Percentiles rank a stretch among this genome's conserved stretches.
Evolutionary conservation across 2,329 filamentous ascomycete genomes (phyloP).

Genomic region (Rutstroemia sp.): DNA sequence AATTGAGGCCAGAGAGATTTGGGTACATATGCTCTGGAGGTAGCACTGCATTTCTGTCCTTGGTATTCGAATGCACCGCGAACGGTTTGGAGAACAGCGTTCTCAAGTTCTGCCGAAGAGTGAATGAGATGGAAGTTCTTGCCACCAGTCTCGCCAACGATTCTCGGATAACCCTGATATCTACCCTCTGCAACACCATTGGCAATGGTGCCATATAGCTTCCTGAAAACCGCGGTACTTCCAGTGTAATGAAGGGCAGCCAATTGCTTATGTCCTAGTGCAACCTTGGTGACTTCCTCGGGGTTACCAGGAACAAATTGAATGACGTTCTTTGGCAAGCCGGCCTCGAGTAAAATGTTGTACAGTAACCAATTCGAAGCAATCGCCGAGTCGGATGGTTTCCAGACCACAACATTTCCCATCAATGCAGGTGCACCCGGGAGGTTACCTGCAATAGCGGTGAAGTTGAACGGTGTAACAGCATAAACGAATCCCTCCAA

Average conservation of each 20-base stretch:
- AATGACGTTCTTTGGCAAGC: slow-evolving; percentile 79
- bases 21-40: slow-evolving; percentile 71
- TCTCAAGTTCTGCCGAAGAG: slow-evolving; percentile 66
- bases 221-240: slow-evolving; percentile 84
- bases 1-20: slow-evolving; percentile 68
- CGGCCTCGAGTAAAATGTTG: slow-evolving; percentile 83
- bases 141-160: slow-evolving; percentile 85
- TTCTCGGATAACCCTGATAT: slow-evolving; percentile 78
- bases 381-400: slow-evolving; percentile 81
- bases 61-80: slow-evolving; percentile 87
- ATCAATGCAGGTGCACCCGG: slow-evolving; percentile 76
- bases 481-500: slow-evolving; percentile 95
- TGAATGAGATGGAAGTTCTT: slow-evolving; percentile 92
- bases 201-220: slow-evolving; percentile 80
- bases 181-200: slow-evolving; percentile 71
- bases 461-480: slow-evolving; percentile 93
- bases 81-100: slow-evolving; percentile 74
- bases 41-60: slow-evolving; percentile 86
- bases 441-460: slow-evolving; percentile 84
- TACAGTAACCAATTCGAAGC: slow-evolving; percentile 86
- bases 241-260: slow-evolving; percentile 93
- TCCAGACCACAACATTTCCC: slow-evolving; percentile 94
- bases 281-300: slow-evolving; percentile 70
- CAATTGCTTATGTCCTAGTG: slow-evolving; percentile 72
- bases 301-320: slow-evolving; percentile 90